These are phyloP conservation scores for Niveomyces coronatus DNA, from an alignment of 2,329 filamentous ascomycete species.

Conservation along the genomic window DNA sequence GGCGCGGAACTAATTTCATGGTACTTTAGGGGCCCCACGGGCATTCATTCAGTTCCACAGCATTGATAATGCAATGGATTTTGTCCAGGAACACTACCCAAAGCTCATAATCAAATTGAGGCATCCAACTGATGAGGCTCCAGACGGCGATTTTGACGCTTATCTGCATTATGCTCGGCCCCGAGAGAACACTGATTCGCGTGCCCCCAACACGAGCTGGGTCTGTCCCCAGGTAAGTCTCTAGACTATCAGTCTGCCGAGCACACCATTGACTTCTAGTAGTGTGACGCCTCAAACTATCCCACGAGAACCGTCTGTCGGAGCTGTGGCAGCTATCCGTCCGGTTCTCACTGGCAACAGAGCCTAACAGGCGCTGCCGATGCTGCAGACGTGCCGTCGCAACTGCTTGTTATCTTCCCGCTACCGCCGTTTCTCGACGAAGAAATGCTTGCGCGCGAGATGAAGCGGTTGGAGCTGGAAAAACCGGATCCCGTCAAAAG, in stretches of 20 bases:
- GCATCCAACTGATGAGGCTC: conserved; percentile 26
- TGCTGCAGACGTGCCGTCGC: conserved; percentile 49
- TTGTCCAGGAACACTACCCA: conserved; percentile 34
- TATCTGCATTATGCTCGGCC: conserved; percentile 32
- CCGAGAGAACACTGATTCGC: conserved; percentile 24
- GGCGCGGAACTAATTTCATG: conserved; percentile 10
- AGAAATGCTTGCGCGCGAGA: conserved; percentile 60
- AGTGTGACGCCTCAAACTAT: conserved; percentile 33
- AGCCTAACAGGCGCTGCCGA: conserved; percentile 39
- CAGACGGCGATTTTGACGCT: conserved; percentile 27
- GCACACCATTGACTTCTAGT: no score
- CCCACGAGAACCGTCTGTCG: conserved; percentile 28
- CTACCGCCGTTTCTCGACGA: conserved; percentile 62
- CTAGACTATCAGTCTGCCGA: no score
- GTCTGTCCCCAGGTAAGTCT: conserved; percentile 25
- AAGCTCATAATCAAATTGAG: conserved; percentile 26
- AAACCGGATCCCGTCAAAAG: conserved; percentile 40
- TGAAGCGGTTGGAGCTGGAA: conserved; percentile 59
- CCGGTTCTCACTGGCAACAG: conserved; percentile 21
- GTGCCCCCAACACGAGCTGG: conserved; percentile 21
- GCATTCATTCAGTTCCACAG: conserved; percentile 33
- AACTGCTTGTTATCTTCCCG: conserved; percentile 66
- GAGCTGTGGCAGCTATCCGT: conserved; percentile 23
- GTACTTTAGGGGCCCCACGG: conserved; percentile 26
- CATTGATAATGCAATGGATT: conserved; percentile 28